Conservation (phyloP, 805 yeast species). For the Candida patagonica region DNA sequence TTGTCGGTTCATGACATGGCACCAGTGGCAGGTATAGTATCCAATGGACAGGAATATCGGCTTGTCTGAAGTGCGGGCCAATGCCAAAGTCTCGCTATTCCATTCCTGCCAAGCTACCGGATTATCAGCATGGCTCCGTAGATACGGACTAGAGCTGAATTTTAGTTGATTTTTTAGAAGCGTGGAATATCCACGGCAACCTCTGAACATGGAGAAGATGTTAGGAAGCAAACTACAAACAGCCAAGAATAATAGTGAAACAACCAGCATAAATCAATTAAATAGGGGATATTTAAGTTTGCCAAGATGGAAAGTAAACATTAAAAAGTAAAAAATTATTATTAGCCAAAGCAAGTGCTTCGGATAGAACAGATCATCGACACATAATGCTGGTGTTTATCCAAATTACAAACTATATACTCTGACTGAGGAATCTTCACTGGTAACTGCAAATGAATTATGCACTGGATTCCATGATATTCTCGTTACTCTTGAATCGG, state of each 20-base stretch:
- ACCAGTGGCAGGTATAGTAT: slow-evolving; percentile 31
- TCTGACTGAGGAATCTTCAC: slow-evolving; percentile 57
- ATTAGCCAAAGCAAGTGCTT: too few relatives aligned
- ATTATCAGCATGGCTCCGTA: slow-evolving; percentile 21
- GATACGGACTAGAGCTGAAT: slow-evolving; percentile 20
- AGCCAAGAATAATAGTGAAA: too few relatives aligned
- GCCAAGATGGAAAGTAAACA: too few relatives aligned
- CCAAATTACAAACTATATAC: slow-evolving; percentile 18
- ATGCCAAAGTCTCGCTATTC: slow-evolving; percentile 24
- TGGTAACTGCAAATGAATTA: slow-evolving; percentile 45
- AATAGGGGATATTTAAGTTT: too few relatives aligned
- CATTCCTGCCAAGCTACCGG: slow-evolving; percentile 34
- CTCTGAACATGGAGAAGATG: too few relatives aligned
- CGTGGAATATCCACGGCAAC: not conserved
- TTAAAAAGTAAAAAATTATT: too few relatives aligned
- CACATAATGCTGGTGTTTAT: too few relatives aligned
- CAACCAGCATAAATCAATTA: too few relatives aligned
- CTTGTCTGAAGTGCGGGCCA: slow-evolving; percentile 24
- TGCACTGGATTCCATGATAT: slow-evolving; percentile 43
- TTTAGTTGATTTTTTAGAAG: slow-evolving; percentile 13
- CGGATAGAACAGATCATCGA: too few relatives aligned
- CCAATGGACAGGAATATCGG: slow-evolving; percentile 32
- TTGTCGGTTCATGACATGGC: slow-evolving; percentile 31
- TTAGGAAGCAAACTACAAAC: too few relatives aligned
- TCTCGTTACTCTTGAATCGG: slow-evolving; percentile 54